These are phyloP conservation scores for Xanthoceras sorbifolium DNA, from an alignment of 345 rosid species.

Conservation along the genomic window DNA sequence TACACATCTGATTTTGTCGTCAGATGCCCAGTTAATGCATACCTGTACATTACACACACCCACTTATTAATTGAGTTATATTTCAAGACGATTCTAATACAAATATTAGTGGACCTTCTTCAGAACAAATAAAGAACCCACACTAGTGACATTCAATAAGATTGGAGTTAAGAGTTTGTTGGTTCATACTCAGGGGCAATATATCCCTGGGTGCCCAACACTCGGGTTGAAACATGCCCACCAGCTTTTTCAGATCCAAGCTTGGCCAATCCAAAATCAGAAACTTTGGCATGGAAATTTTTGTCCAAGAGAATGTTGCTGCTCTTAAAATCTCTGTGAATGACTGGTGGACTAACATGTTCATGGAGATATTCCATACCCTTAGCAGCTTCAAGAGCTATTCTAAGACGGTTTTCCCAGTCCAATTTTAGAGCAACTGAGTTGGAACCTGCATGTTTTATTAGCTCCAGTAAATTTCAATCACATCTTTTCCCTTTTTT, in stretches of 20 bases:
- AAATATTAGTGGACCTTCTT: background rate
- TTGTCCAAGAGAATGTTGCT: constrained; percentile 71
- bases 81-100: background rate
- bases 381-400: constrained; percentile 82
- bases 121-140: background rate
- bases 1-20: constrained; percentile 96
- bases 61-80: background rate
- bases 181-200: constrained; percentile 72
- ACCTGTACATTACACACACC: constrained; percentile 42
- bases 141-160: background rate
- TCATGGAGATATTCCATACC: constrained; percentile 89
- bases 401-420: constrained; percentile 77
- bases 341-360: constrained; percentile 66
- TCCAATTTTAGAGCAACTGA: constrained; percentile 46
- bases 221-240: constrained; percentile 76
- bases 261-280: constrained; percentile 80
- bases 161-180: constrained; percentile 11
- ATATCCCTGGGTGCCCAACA: constrained; percentile 80
- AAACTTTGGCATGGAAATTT: constrained; percentile 69
- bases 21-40: constrained; percentile 90
- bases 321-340: constrained; percentile 80
- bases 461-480: background rate
- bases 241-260: constrained; percentile 74
- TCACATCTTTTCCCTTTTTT: background rate
- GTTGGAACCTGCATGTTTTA: constrained; percentile 52